Base-by-base conservation (phyloP, 768 basidiomycete genomes). In the Pisolithus albus region DNA sequence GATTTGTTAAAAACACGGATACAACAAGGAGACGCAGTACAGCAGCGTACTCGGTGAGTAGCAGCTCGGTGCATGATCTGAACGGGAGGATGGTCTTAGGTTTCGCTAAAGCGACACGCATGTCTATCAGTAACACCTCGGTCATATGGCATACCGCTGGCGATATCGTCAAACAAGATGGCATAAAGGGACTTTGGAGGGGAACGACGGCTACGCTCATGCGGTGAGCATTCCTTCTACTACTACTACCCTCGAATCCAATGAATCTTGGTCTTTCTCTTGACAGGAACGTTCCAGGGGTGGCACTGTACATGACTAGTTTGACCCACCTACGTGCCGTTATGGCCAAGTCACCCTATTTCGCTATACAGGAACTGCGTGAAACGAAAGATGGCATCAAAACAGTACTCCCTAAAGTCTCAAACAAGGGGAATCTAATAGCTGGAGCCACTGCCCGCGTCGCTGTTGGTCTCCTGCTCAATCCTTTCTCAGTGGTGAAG, bases 1-100 rank as follows among this genome's bases (percentile, higher is more conserved):
- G 93, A 96, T 70, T 73, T 95, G 21, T 68, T 96, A 58, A 96
- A 96, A 70, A 95, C 93, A n/a, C 79, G 92, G 44, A 63, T 93
- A 58, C 92, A 95, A 65, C 91, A 94, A 68, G 82, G 82, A 49
- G 85, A 88, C 66, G 76, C 77, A 5, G 60, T 55, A 28, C 38
- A 70, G 36, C 39, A 70, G 38, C 63, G 57, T 36, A 61, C 66
- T 60, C 64, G 69, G 79, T 76, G 59, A 54, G 72, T 34, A 34
- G 34, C 11, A 5, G 13, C 11, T 34, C 6, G 8, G 30, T 34
- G 34, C 34, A 34, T 5, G 34, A 15, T 4, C 13, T 34, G 11
- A 10, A 11, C 34, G 34, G 4, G 5, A 34, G 34, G 15, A 34
- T 15, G 13, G 34, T 34, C 34, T 34, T 13, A 16, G 41, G 11